These are phyloP conservation scores for Backusella sp. DNA, from an alignment of 192 early-diverging fungal species.

Conservation along the genomic window DNA sequence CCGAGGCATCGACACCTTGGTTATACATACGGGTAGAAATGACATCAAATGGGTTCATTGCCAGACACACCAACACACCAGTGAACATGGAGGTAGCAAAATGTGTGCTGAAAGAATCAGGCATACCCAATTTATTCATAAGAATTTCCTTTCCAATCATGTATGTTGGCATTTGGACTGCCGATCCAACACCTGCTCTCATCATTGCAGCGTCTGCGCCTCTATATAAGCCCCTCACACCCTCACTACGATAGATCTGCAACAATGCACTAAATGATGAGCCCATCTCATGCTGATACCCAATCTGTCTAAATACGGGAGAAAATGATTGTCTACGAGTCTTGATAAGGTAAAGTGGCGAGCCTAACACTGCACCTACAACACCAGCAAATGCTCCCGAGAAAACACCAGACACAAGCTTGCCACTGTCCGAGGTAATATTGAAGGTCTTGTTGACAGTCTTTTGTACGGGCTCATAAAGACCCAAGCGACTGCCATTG, in stretches of 20 bases:
- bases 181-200: slow-evolving; percentile 82
- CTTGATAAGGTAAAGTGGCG: slow-evolving; percentile 91
- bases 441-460: slow-evolving; percentile 46
- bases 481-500: slow-evolving; percentile 89
- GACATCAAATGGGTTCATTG: slow-evolving; percentile 99
- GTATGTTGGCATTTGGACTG: slow-evolving; percentile 90
- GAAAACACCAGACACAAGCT: slow-evolving; percentile 37
- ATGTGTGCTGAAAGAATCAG: slow-evolving; percentile 74
- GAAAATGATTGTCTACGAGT: slow-evolving; percentile 81
- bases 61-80: slow-evolving; percentile 81
- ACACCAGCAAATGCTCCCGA: slow-evolving; percentile 59
- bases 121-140: slow-evolving; percentile 69
- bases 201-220: slow-evolving; percentile 89
- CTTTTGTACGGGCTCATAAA: slow-evolving; percentile 84
- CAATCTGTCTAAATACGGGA: slow-evolving; percentile 61
- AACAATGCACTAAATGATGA: slow-evolving; percentile 63
- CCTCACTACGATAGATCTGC: slow-evolving; percentile 68
- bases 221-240: slow-evolving; percentile 79
- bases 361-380: slow-evolving; percentile 77
- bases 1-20: slow-evolving; percentile 63
- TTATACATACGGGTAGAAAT: slow-evolving; percentile 95
- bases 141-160: slow-evolving; percentile 76
- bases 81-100: slow-evolving; percentile 74
- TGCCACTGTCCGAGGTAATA: slow-evolving; percentile 67
- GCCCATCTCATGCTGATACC: slow-evolving; percentile 83